These are phyloP conservation scores for Ophiostoma perfectum DNA, from an alignment of 2,329 filamentous ascomycete species.

Conservation along the genomic window DNA sequence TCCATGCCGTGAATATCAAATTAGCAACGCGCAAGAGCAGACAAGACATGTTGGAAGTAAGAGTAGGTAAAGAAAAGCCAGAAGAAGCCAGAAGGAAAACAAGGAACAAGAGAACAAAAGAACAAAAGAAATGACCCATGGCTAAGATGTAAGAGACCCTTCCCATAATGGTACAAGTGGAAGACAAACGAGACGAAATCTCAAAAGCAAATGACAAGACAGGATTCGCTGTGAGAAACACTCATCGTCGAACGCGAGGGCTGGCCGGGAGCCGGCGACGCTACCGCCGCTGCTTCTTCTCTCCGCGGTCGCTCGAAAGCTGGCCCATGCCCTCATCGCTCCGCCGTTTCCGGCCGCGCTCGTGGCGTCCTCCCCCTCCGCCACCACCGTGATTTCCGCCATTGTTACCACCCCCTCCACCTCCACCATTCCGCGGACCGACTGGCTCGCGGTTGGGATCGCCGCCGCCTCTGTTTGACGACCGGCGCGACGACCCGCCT, in stretches of 20 bases:
- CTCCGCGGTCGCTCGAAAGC: slow-evolving; percentile 45
- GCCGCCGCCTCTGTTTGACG: slow-evolving; percentile 14
- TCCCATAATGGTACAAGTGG: neutral
- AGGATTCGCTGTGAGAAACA: neutral
- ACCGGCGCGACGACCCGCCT: slow-evolving; percentile 26
- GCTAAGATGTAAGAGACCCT: neutral
- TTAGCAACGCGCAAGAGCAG: neutral
- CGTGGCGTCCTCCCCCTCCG: slow-evolving; percentile 35
- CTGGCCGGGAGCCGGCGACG: neutral
- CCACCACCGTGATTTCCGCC: slow-evolving; percentile 35
- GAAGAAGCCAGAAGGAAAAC: neutral
- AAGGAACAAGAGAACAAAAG: neutral
- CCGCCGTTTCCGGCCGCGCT: slow-evolving; percentile 40
- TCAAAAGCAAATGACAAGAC: neutral
- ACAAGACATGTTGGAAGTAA: neutral
- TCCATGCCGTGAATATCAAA: neutral
- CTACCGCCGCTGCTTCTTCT: slow-evolving; percentile 52
- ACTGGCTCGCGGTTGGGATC: slow-evolving; percentile 31
- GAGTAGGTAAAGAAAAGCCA: neutral
- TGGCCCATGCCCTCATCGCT: slow-evolving; percentile 49
- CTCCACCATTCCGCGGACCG: slow-evolving; percentile 19
- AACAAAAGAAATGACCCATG: neutral
- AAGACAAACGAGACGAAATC: neutral
- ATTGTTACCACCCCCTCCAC: slow-evolving; percentile 32
- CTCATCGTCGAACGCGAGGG: no score